A percentile compares a stretch with the other conserved stretches of the same genome.
These are phyloP conservation scores for Citrus mangshanensis DNA, from an alignment of 345 rosid species.

Conservation along the genomic window DNA sequence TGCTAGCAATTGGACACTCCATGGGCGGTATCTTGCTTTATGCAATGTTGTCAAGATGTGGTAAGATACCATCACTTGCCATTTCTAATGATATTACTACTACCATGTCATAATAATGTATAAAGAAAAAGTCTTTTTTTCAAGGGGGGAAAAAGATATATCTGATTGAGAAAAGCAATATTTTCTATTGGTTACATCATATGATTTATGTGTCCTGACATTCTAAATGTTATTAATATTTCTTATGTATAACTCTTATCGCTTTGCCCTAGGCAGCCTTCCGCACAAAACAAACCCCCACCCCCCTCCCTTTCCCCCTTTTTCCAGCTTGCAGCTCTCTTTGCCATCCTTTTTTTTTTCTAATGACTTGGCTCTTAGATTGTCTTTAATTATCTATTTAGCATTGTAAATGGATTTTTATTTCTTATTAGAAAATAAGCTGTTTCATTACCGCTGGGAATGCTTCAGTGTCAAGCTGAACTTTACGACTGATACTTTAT, in stretches of 20 bases:
- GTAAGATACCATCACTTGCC: slow-evolving; percentile 35
- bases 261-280: not conserved
- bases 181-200: not conserved
- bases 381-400: not conserved
- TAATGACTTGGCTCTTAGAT: not conserved
- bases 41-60: slow-evolving; percentile 52
- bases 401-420: not conserved
- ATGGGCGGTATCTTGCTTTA: slow-evolving; percentile 86
- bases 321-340: not conserved
- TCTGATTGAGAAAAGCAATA: not conserved
- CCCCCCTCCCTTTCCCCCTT: too few species aligned
- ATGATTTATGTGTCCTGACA: not conserved
- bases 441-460: not conserved
- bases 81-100: not conserved
- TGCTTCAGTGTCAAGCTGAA: not conserved
- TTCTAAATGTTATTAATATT: not conserved
- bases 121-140: not conserved
- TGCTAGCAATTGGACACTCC: slow-evolving; percentile 76
- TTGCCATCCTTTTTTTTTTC: not conserved
- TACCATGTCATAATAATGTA: not conserved
- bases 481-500: not conserved
- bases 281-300: not conserved
- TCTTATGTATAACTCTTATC: not conserved
- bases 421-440: not conserved
- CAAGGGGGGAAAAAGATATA: not conserved